Evolutionary conservation across 495 filamentous ascomycete genomes (phyloP), one percentile per base, ranked within the genome.

Genomic region (Usnea hakonensis): DNA sequence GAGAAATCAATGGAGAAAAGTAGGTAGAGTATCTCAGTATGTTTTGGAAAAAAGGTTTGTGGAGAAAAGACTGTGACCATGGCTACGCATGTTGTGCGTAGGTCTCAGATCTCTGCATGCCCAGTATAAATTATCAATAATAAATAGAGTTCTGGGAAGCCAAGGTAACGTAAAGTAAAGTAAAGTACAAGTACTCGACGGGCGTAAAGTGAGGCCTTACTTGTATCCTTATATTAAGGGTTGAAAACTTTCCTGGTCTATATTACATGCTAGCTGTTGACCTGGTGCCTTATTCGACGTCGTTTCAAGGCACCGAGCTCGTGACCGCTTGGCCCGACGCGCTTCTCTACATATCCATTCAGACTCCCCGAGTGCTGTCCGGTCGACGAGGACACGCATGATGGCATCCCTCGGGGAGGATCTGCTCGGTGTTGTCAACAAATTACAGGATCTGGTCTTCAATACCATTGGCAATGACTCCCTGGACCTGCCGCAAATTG

Each of bases 381-480:
- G 13, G 32, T 50, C 8, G 32, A 40, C 53, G 16, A 50, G n/a
- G 40, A 46, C 60, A 44, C 16, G 23, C 41, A 50, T 30, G 6
- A 88, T 88, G 85, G 81, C 85, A 38, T 77, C 83, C 62, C 83
- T 96, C 58, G 94, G 94, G 69, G 94, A 98, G 70, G 91, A 97
- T 73, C 78, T 98, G 72, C 82, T 98, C 71, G 83, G 83, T 60
- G 92, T 88, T 55, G 94, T 97, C 72, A 97, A 98, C 77, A 93
- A 92, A 78, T 82, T 98, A 64, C 95, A 98, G 71, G 94, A 99
- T 76, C 76, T 99, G 70, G 94, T 98, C 62, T 97, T 98, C 78
- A 97, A 98, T 78, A 98, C 95, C 57, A 98, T 98, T 72, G 95
- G 94, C 72, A 96, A 94, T 77, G 94, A 99, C 72, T 97, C 92